Percentiles rank a stretch among this genome's conserved stretches.
phyloP scores from a whole-genome alignment of 2,329 filamentous ascomycete genomes.

The Bretziella fagacearum region DNA sequence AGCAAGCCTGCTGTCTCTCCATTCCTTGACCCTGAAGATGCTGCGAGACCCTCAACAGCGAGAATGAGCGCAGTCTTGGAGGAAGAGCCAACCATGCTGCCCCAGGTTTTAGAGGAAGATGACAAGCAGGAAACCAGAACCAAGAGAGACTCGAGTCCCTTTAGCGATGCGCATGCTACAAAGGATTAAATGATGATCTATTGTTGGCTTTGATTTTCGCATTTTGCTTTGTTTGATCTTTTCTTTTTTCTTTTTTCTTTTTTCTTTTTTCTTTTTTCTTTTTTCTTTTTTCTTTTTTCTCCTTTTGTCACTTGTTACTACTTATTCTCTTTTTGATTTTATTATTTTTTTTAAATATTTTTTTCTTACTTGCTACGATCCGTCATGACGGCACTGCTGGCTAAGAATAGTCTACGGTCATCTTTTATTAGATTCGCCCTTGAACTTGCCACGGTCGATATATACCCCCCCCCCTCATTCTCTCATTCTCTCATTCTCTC shows the following conservation, averaged over 20 bases:
- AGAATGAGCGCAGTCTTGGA: conserved; percentile 40
- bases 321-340: background rate
- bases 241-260: conserved; percentile 1
- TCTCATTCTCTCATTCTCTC: no score
- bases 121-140: conserved; percentile 18
- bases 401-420: no score
- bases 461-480: no score
- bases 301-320: conserved; percentile 18
- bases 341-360: background rate
- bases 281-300: conserved; percentile 5
- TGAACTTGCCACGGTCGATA: no score
- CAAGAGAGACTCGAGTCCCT: conserved; percentile 30
- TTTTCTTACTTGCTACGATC: background rate
- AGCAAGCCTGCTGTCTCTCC: conserved; percentile 28
- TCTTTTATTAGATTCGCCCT: no score
- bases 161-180: conserved; percentile 41
- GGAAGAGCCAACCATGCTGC: conserved; percentile 27
- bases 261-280: background rate
- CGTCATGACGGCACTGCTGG: background rate
- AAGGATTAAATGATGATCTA: conserved; percentile 24
- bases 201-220: conserved; percentile 2
- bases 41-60: conserved; percentile 20
- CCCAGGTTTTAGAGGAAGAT: conserved; percentile 19
- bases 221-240: background rate
- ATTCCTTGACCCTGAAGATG: conserved; percentile 38